These are phyloP conservation scores for Pseudonitzschia multistriata DNA, from an alignment of 108 stramenopile genomes.

Conservation along the genomic window DNA sequence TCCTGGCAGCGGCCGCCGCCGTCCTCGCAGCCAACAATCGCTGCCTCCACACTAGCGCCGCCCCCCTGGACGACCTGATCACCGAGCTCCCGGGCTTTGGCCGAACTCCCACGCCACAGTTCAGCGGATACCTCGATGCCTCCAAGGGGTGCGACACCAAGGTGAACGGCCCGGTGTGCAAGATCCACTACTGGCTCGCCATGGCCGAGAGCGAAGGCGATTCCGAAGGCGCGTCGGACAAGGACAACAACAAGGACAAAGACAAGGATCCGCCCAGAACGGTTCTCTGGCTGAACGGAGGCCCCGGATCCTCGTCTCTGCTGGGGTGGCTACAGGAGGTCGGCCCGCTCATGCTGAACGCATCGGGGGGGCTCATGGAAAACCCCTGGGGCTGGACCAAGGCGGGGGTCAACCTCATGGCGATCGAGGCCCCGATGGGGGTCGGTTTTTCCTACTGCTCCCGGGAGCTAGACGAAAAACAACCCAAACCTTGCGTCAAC, in stretches of 20 bases:
- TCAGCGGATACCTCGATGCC: slow-evolving; percentile 56
- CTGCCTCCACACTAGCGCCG: background rate
- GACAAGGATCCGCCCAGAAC: background rate
- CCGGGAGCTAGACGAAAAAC: slow-evolving; percentile 23
- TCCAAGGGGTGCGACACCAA: slow-evolving; percentile 46
- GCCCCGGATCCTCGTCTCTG: slow-evolving; percentile 46
- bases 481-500: slow-evolving; percentile 46
- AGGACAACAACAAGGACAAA: background rate
- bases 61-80: slow-evolving; percentile 42
- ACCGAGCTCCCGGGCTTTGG: slow-evolving; percentile 52
- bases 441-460: slow-evolving; percentile 66
- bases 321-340: slow-evolving; percentile 61
- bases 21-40: no score
- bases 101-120: slow-evolving; percentile 51
- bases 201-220: slow-evolving; percentile 42
- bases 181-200: slow-evolving; percentile 61
- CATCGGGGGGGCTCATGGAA: slow-evolving; percentile 48
- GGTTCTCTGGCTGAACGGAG: slow-evolving; percentile 69
- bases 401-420: slow-evolving; percentile 56
- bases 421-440: slow-evolving; percentile 79
- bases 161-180: slow-evolving; percentile 46
- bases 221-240: slow-evolving; percentile 2
- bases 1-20: background rate
- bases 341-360: slow-evolving; percentile 58
- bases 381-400: slow-evolving; percentile 74